phyloP scores from a whole-genome alignment of 768 basidiomycete species.

The Mycena latifolia region DNA sequence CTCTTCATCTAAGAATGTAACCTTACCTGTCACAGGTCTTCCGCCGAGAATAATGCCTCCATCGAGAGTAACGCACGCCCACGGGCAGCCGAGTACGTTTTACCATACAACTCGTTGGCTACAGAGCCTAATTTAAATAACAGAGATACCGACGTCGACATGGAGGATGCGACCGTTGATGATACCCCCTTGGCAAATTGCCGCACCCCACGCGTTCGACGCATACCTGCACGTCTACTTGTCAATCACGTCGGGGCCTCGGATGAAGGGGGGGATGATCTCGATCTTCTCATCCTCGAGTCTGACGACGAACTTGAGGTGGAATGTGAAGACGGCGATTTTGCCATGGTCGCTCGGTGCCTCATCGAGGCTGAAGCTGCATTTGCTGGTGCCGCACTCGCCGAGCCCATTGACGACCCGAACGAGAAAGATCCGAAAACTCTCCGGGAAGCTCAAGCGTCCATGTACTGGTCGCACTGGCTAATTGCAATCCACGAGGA shows the following conservation, averaged over 20 bases:
- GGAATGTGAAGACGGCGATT: constrained; percentile 13
- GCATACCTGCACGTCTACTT: background rate
- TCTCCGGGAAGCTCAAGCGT: too few species aligned
- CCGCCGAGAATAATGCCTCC: constrained; percentile 5
- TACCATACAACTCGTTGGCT: too few species aligned
- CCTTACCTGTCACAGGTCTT: constrained; percentile 24
- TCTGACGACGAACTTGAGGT: constrained; percentile 7
- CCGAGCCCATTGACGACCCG: too few species aligned
- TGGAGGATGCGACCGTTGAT: constrained; percentile 11
- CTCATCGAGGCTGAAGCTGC: too few species aligned
- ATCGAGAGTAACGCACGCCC: constrained; percentile 17
- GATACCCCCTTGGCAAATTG: background rate
- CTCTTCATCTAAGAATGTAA: background rate
- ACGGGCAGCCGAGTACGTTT: background rate
- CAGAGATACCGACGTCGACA: constrained; percentile 11
- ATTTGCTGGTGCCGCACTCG: too few species aligned
- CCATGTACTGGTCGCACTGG: constrained; percentile 10
- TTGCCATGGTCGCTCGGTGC: background rate
- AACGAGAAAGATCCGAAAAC: too few species aligned
- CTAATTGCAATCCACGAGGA: constrained; percentile 18
- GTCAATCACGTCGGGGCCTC: background rate
- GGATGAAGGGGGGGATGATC: background rate
- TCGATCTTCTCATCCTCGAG: constrained; percentile 19
- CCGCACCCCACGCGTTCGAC: too few species aligned
- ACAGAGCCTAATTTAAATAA: too few species aligned